These are phyloP conservation scores for Arachis stenosperma DNA, from an alignment of 306 rosid species.

Conservation along the genomic window DNA sequence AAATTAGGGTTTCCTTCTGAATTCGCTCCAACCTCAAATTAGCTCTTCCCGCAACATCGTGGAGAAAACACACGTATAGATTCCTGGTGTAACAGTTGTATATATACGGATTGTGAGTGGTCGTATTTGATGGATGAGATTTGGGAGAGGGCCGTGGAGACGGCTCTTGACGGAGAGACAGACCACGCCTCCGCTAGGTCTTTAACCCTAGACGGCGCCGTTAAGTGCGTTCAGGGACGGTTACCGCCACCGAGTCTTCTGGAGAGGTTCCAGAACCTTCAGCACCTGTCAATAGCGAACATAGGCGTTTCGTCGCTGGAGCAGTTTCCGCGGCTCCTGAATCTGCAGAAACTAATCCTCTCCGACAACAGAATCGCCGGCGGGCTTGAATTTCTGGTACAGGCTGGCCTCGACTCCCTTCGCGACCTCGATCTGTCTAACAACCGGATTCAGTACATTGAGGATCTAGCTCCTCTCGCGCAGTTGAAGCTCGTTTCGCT, in stretches of 20 bases:
- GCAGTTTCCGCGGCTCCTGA: constrained; percentile 80
- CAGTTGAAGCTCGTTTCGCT: constrained; percentile 81
- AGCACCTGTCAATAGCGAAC: constrained; percentile 88
- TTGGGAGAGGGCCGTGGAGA: constrained; percentile 95
- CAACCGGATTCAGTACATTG: constrained; percentile 80
- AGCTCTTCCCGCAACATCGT: not conserved
- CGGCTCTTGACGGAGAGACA: constrained; percentile 81
- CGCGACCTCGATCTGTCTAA: constrained; percentile 86
- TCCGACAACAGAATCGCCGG: constrained; percentile 91
- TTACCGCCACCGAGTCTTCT: constrained; percentile 80
- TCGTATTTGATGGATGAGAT: constrained; percentile 85
- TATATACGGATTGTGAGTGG: not conserved
- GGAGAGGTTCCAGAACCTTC: constrained; percentile 82
- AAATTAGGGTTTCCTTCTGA: not conserved
- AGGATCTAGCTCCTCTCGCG: constrained; percentile 88
- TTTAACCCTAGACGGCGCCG: constrained; percentile 91
- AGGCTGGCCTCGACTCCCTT: constrained; percentile 81
- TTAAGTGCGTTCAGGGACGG: constrained; percentile 84
- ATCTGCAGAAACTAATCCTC: constrained; percentile 73
- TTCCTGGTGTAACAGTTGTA: not conserved
- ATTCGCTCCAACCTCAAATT: constrained; percentile 16
- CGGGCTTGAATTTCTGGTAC: constrained; percentile 73
- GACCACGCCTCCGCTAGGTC: constrained; percentile 69
- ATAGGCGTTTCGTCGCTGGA: constrained; percentile 86
- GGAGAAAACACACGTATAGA: not conserved